These are phyloP conservation scores for Funneliformis mosseae DNA, from an alignment of 192 early-diverging fungal species.

Conservation along the genomic window DNA sequence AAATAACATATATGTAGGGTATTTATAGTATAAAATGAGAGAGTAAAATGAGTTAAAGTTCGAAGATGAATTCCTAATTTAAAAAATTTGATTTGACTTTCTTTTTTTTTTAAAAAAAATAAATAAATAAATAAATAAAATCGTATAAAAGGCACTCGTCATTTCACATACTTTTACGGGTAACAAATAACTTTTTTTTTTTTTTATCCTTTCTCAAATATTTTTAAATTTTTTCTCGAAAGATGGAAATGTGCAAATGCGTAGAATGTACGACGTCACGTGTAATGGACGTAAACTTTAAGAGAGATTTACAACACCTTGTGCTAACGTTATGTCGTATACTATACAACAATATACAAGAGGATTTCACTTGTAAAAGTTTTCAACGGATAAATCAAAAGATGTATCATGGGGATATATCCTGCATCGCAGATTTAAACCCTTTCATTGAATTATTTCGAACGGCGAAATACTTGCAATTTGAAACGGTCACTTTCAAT, in stretches of 20 bases:
- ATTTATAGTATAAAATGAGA: too few species aligned
- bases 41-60: too few species aligned
- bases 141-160: too few species aligned
- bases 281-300: not conserved
- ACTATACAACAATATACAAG: not conserved
- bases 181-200: not conserved
- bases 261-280: slow-evolving; percentile 14
- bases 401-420: slow-evolving; percentile 8
- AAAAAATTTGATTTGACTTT: too few species aligned
- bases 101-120: too few species aligned
- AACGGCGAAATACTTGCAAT: not conserved
- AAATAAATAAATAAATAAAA: too few species aligned
- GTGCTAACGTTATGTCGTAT: not conserved
- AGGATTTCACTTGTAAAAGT: not conserved
- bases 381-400: not conserved
- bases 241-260: slow-evolving; percentile 10
- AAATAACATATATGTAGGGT: too few species aligned
- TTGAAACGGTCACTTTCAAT: not conserved
- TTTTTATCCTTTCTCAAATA: not conserved
- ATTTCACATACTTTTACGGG: too few species aligned
- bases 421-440: not conserved
- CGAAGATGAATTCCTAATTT: too few species aligned
- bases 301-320: slow-evolving; percentile 6
- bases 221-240: not conserved
- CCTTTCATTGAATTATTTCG: not conserved